Base-by-base conservation (phyloP, 768 basidiomycete species). In the Leccinum subgranulosum region DNA sequence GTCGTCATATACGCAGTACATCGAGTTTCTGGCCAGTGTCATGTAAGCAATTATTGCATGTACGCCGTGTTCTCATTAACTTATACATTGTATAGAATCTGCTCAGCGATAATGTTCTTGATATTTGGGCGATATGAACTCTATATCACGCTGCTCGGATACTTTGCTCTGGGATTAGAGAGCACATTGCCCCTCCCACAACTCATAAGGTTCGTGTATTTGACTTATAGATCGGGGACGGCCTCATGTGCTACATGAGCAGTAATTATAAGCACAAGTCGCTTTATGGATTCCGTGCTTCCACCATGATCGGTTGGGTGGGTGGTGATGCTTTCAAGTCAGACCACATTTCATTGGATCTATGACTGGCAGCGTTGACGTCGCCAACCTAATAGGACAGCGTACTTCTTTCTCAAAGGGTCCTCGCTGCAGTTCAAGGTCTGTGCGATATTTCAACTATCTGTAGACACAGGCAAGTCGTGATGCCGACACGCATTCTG, bases 321-420 rank as follows among this genome's bases (percentile, higher is more conserved):
- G 90, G 87, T 57, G 92, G 92, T 61, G 92, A 94, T 72, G 72
- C 83, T 17, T 93, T 90, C 82, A 94, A 94, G 92, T 91, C 64
- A 60, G 79, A 59, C 57, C 29, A 51, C 48, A 43, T 19, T 43
- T 41, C 64, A 43, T 55, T 49, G 53, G 25, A 57, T 56, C 31
- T 57, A 27, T 47, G 39, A 49, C 34, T 17, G 19, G 49, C 21
- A 51, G 51, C 28, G 21, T 57, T 74, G 56, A 74, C 56, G 47
- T 62, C 45, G 49, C 54, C 45, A 19, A 58, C 29, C 5, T 64
- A 33, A 33, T 33, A 94, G 91, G 69, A 84, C 87, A 11, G 79
- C 80, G 3, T 94, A 94, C 67, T 94, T 93, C 73, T 92, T 94
- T 73, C 60, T 85, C 50, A 81, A 88, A 66, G 69, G 76, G 12